Percentiles rank a stretch among this genome's conserved stretches.
phyloP scores from a whole-genome alignment of 768 basidiomycete species.

The Pleurotus citrinopileatus region DNA sequence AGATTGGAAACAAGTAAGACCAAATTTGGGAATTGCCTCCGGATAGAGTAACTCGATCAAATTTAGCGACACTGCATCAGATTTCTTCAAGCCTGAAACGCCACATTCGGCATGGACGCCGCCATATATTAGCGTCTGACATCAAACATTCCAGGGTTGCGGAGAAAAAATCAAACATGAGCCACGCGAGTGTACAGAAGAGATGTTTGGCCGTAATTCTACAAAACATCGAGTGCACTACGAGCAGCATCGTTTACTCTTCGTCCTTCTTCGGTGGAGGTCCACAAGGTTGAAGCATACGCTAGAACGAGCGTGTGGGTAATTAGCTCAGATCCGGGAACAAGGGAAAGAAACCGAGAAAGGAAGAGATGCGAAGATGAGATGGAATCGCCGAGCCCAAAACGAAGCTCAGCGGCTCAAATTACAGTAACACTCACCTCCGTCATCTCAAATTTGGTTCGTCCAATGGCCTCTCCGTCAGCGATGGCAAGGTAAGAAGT shows the following conservation, averaged over 20 bases:
- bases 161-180: background rate
- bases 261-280: conserved; percentile 91
- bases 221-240: background rate
- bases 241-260: no score
- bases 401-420: background rate
- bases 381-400: conserved; percentile 36
- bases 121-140: background rate
- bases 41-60: background rate
- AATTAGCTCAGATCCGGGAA: background rate
- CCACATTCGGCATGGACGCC: conserved; percentile 6
- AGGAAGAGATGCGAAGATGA: conserved; percentile 8
- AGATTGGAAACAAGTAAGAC: conserved; percentile 3
- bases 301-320: conserved; percentile 38
- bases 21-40: background rate
- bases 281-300: conserved; percentile 94
- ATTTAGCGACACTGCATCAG: conserved; percentile 5
- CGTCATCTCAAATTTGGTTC: conserved; percentile 91
- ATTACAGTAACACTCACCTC: conserved; percentile 80
- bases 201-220: background rate
- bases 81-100: conserved; percentile 6
- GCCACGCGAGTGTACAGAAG: background rate
- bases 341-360: conserved; percentile 4
- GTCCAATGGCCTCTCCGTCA: conserved; percentile 89
- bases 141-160: conserved; percentile 7
- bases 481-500: conserved; percentile 88